A percentile compares a stretch with the other conserved stretches of the same genome.
Evolutionary conservation across 352 stramenopile genomes (phyloP).

Genomic region (Globisporangium paddicum): DNA sequence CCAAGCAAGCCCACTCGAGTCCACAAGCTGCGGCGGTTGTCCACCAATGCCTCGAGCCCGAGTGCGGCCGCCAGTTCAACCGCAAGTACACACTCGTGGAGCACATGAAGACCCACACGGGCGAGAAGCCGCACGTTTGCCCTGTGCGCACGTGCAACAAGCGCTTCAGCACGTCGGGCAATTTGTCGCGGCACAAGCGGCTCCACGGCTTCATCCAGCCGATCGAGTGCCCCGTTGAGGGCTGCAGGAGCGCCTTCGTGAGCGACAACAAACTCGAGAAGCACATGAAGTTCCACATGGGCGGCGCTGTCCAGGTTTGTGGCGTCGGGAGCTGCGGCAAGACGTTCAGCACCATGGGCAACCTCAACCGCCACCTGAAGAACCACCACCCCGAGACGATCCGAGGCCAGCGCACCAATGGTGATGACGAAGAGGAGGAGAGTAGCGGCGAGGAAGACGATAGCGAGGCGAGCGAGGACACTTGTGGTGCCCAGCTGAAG

Average conservation of each 20-base stretch:
- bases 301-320: constrained; percentile 17
- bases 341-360: constrained; percentile 56
- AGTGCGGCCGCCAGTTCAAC: constrained; percentile 27
- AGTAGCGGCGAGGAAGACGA: neutral
- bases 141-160: constrained; percentile 38
- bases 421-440: neutral
- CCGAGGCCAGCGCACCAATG: neutral
- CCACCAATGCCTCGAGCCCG: constrained; percentile 22
- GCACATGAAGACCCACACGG: constrained; percentile 57
- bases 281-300: constrained; percentile 48
- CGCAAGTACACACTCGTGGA: constrained; percentile 52
- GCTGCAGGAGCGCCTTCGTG: constrained; percentile 34
- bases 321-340: constrained; percentile 30
- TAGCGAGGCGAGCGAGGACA: neutral
- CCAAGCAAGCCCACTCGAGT: neutral
- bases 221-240: constrained; percentile 26
- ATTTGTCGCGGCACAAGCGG: constrained; percentile 47
- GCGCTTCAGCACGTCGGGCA: constrained; percentile 49
- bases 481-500: neutral
- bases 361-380: constrained; percentile 39
- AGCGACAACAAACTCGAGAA: constrained; percentile 41
- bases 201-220: constrained; percentile 41
- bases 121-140: constrained; percentile 48
- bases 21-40: neutral
- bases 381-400: neutral